phyloP scores from a whole-genome alignment of 2,329 filamentous ascomycete genomes.

The Sclerotinia subarctica region DNA sequence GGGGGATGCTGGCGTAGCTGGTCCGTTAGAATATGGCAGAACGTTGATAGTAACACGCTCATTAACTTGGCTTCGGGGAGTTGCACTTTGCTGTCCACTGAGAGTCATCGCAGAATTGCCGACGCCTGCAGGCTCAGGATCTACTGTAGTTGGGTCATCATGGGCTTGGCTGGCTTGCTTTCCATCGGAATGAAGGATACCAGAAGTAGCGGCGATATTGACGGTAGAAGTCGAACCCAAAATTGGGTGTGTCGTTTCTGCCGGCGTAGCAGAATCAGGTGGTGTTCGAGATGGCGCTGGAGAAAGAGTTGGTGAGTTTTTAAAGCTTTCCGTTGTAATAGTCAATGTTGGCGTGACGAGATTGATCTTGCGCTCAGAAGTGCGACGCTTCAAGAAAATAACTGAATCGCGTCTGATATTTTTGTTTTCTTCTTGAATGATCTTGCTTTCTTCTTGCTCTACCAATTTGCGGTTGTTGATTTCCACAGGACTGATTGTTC shows the following conservation, averaged over 20 bases:
- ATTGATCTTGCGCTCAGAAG: constrained; percentile 6
- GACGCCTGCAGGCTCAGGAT: neutral
- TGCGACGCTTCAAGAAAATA: constrained; percentile 9
- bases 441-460: constrained; percentile 16
- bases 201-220: neutral
- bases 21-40: neutral
- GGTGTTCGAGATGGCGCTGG: neutral
- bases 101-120: neutral
- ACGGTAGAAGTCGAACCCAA: neutral
- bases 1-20: neutral
- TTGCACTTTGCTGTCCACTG: neutral
- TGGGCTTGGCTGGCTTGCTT: neutral
- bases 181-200: neutral
- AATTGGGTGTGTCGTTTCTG: neutral
- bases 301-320: neutral
- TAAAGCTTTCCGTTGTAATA: neutral
- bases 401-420: constrained; percentile 4
- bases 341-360: neutral
- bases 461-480: constrained; percentile 3
- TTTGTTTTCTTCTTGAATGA: constrained; percentile 9
- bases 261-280: neutral
- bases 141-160: too few species aligned
- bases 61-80: neutral
- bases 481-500: neutral
- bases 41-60: neutral